Evolutionary conservation across 169 alveolate genomes (phyloP), one percentile per base, ranked within the genome.

Genomic region (Blepharisma undulans): DNA sequence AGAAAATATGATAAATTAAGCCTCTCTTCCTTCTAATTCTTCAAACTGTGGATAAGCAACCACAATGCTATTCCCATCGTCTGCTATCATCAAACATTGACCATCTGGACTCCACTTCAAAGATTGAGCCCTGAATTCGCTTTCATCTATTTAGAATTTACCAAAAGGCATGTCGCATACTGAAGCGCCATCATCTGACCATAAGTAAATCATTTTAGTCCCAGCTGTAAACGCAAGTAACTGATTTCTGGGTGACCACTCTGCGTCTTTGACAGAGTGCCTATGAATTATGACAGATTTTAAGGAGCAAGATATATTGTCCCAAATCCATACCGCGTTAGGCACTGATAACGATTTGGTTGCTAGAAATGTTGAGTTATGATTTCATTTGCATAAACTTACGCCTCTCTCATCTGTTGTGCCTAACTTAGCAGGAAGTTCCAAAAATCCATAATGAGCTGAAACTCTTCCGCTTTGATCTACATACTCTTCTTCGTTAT

Each of bases 141-240:
- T 60, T 34, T 48, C 66, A 48, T 78, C 86, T 78, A 78, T 27
- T 27, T 78, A 78, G 25, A 25, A 25, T 36, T 90, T 88, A 87
- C 92, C 96, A 22, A 90, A 84, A 29, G 96, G 96, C 74, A 96
- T 61, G 33, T 96, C 97, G 81, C 96, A 96, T n/a, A 93, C 94
- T 21, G 92, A 66, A 14, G 98, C 94, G 27, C 95, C 94, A 32
- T 90, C 92, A 14, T 92, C 94, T 36, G 93, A 74, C 96, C 97
- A 96, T 25, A 94, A 87, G 82, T 92, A 94, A 30, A 96, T 84
- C 81, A 93, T 92, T 18, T 92, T 36, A 6, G 84, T 27, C 8
- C 95, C 93, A 22, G 97, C 88, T 29, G 93, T 74, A 12, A 93
- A 87, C 16, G 92, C 89, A 2, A 95, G 76, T 59, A 81, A 66